These are phyloP conservation scores for Fusarium sp. DNA, from an alignment of 2,329 filamentous ascomycete species.

Conservation along the genomic window DNA sequence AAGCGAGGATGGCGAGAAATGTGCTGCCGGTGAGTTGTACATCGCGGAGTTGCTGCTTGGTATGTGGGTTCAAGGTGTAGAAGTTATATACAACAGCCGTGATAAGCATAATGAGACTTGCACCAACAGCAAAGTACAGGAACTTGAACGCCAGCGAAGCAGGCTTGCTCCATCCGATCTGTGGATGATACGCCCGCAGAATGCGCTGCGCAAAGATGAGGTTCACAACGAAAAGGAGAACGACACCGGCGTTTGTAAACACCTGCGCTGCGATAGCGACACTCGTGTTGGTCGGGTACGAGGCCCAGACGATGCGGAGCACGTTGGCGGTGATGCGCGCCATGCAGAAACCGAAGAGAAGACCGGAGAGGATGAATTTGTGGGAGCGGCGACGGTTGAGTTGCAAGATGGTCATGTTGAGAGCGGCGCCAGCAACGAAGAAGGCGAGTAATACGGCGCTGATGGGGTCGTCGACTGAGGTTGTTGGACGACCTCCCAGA, in stretches of 20 bases:
- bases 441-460: conserved; percentile 71
- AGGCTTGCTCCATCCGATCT: conserved; percentile 74
- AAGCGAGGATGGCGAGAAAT: conserved; percentile 69
- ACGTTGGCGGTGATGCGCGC: conserved; percentile 65
- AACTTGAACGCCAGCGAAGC: conserved; percentile 67
- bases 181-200: conserved; percentile 78
- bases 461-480: conserved; percentile 73
- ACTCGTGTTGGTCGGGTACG: conserved; percentile 54
- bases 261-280: conserved; percentile 73
- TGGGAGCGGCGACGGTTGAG: conserved; percentile 63
- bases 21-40: conserved; percentile 77
- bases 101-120: conserved; percentile 76
- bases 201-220: conserved; percentile 82
- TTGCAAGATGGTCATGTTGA: conserved; percentile 71
- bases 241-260: conserved; percentile 78
- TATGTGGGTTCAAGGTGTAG: conserved; percentile 71
- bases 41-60: conserved; percentile 66
- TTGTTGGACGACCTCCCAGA: conserved; percentile 70
- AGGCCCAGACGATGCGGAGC: conserved; percentile 67
- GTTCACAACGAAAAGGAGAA: conserved; percentile 83
- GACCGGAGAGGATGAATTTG: conserved; percentile 71
- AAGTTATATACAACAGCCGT: conserved; percentile 72
- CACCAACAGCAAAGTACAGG: conserved; percentile 69
- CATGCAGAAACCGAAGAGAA: conserved; percentile 71
- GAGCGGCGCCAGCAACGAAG: conserved; percentile 65